Evolutionary conservation across 495 filamentous ascomycete genomes (phyloP), one percentile per base, ranked within the genome.

Genomic region (Tuber aestivum): DNA sequence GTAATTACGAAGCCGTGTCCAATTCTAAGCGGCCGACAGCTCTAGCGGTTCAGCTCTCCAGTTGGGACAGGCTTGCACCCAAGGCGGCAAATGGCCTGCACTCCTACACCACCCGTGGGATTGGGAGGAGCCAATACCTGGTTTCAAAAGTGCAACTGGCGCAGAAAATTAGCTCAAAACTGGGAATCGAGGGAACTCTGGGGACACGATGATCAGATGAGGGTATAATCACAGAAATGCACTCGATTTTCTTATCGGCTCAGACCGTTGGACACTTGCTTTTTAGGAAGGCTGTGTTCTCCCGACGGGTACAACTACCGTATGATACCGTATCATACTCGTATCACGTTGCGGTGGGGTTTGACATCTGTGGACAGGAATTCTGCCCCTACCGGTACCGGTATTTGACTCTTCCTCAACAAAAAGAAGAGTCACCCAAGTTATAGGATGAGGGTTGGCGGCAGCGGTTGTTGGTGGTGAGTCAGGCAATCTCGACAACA

Each of bases 381-480:
- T 65, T 35, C 56, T 20, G 5, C 20, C 45, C 23, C 20, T 45
- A 21, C 9, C 1, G 7, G 21, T 56, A 65, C 2, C n/a, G n/a
- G n/a, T n/a, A n/a, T n/a, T n/a, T 65, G 56, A 65, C 56, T 65
- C 56, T 32, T 65, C n/a, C 56, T 32, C 56, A 35, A 65, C 56
- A 35, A 35, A 18, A 65, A 27, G 14, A 65, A 32, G 56, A 65
- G 56, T 65, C 56, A 65, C 5, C 10, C 7, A 1, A 23, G 3
- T 1, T 14, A 12, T 4, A 65, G 14, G 5, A 65, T 35, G 5
- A 35, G 12, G 56, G 56, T 65, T 65, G 18, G 56, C 35, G 27
- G 27, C 20, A 35, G 56, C 35, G 27, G 27, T 35, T 35, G 27
- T 65, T 65, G 56, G 27, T 32, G 3, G 56, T 65, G 56, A 65